These are phyloP conservation scores for Avena eriantha DNA, from an alignment of 176 grass and related monocot species.

Conservation along the genomic window DNA sequence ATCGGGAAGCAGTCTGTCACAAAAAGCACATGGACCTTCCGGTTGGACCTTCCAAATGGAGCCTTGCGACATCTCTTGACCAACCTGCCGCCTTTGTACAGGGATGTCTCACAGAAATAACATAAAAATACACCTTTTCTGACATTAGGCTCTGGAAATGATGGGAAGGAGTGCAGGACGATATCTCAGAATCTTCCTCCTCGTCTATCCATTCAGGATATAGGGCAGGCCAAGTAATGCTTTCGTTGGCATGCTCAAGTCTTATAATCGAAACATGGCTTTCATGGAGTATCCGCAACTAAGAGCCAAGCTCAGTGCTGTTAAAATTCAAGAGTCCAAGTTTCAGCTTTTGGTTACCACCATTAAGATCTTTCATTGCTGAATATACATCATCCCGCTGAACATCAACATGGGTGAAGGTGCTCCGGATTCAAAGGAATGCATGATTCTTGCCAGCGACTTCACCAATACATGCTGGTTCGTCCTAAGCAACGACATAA, in stretches of 20 bases:
- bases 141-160: slow-evolving; percentile 59
- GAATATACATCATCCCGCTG: slow-evolving; percentile 59
- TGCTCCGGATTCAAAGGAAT: too few relatives aligned
- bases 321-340: slow-evolving; percentile 87
- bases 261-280: slow-evolving; percentile 59
- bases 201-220: slow-evolving; percentile 96
- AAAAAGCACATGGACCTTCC: slow-evolving; percentile 72
- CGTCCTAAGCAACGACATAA: too few relatives aligned
- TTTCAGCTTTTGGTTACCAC: slow-evolving; percentile 42
- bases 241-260: slow-evolving; percentile 60
- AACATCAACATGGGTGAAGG: slow-evolving; percentile 28
- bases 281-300: slow-evolving; percentile 54
- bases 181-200: slow-evolving; percentile 67
- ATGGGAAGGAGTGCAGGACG: slow-evolving; percentile 41
- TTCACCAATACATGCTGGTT: too few relatives aligned
- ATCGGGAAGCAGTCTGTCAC: slow-evolving; percentile 74
- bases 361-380: slow-evolving; percentile 42
- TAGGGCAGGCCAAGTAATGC: slow-evolving; percentile 69
- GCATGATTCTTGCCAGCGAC: too few relatives aligned
- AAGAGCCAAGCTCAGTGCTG: slow-evolving; percentile 61
- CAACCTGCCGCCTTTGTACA: slow-evolving; percentile 58
- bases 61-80: slow-evolving; percentile 79
- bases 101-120: slow-evolving; percentile 65
- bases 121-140: slow-evolving; percentile 52
- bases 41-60: slow-evolving; percentile 71